A percentile compares a stretch with the other conserved stretches of the same genome.
phyloP scores from a whole-genome alignment of 345 rosid genomes.

The Draba incana region DNA sequence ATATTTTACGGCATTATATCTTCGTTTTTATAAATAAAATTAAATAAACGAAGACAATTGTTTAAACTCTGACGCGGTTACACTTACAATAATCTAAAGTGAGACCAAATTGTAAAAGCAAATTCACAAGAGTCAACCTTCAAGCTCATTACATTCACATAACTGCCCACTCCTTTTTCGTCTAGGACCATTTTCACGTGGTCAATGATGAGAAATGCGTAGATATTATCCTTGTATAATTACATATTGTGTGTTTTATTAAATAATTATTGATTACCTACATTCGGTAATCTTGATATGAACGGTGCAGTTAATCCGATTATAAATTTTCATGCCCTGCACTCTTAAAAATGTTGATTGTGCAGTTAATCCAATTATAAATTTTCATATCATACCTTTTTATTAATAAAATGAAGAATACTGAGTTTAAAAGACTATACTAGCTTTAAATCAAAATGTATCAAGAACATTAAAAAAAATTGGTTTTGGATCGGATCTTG shows the following conservation, averaged over 20 bases:
- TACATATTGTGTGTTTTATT: neutral
- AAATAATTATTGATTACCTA: neutral
- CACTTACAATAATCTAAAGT: constrained; percentile 5
- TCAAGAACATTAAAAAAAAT: neutral
- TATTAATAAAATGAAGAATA: neutral
- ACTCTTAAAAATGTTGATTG: neutral
- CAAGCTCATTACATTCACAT: constrained; percentile 26
- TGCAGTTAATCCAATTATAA: neutral
- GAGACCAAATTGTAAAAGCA: constrained; percentile 25
- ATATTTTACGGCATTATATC: no score
- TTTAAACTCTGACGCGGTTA: constrained; percentile 24
- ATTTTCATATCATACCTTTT: neutral
- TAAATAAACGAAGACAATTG: neutral
- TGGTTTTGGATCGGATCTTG: neutral
- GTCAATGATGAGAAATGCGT: constrained; percentile 15
- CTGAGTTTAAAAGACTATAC: neutral
- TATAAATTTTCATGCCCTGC: neutral
- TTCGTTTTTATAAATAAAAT: no score
- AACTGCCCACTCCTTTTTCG: constrained; percentile 19
- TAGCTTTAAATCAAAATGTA: neutral
- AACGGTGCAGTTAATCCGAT: neutral
- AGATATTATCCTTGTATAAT: neutral
- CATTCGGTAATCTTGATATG: neutral
- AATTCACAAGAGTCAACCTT: constrained; percentile 30
- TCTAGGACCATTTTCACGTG: constrained; percentile 29